Evolutionary conservation across 805 yeast species (phyloP), one percentile per base, ranked within the genome.

Genomic region (Cyberlindnera subsufficiens): DNA sequence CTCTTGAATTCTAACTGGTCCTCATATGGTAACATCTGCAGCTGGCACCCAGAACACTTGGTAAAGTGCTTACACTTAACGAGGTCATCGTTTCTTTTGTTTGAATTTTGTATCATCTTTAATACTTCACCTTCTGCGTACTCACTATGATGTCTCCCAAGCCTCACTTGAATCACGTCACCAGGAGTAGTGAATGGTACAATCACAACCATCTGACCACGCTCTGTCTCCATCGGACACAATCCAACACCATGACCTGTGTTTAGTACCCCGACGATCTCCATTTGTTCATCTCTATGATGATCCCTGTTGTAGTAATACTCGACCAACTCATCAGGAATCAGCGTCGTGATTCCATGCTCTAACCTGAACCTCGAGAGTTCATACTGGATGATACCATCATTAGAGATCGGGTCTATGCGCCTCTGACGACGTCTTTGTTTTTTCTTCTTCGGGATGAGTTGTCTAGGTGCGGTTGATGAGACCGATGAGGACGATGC

Each of bases 1-100:
- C 76, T 72, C 60, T 91, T 93, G 56, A 86, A 71, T 22, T 60
- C 61, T 36, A 91, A 69, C 65, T 91, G 98, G 32, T 79, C 71
- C 0, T 71, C 72, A 60, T 91, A 91, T 1, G 75, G 67, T 25
- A 88, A 65, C 65, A 79, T 80, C 58, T 91, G 98, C 56, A 80
- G 83, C 64, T 93, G 98, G 61, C 98, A 90, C 2, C 98, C 98
- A 1, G 95, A 86, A 59, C 97, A 90, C 48, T 77, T 75, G 6
- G 90, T 90, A 65, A 90, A 91, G 65, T 91, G 87, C 50, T 76
- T 71, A 50, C 77, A 76, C 39, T 78, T 75, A 38, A 85, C 71
- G 6, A 67, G 56, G 45, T 80, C 79, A 46, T 86, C 72, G 20
- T 77, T 63, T 49, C 86, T 56, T 70, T 60, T 30, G 34, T 50